phyloP scores from a whole-genome alignment of 768 basidiomycete species.

The Tylopilus balloui region DNA sequence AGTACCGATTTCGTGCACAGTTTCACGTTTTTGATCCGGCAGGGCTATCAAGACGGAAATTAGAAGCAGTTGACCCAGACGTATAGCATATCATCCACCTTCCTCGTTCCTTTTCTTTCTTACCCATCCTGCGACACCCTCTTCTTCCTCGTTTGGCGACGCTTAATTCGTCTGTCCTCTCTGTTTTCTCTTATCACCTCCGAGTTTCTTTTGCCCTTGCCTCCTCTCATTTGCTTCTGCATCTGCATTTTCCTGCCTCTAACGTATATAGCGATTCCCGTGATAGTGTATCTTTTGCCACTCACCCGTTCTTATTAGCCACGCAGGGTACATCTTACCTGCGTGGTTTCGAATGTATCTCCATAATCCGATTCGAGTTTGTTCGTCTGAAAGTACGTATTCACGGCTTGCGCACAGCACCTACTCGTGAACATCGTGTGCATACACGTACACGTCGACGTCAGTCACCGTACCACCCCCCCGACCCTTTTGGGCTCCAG shows the following conservation, averaged over 20 bases:
- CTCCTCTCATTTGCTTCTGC: not conserved
- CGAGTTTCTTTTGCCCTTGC: not conserved
- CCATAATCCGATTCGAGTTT: too few species aligned
- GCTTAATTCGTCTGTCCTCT: not conserved
- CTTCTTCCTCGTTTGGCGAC: not conserved
- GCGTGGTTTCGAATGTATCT: not conserved
- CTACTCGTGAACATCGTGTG: too few species aligned
- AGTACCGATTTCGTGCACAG: conserved; percentile 6
- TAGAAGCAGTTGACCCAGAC: conserved; percentile 4
- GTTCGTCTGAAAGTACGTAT: too few species aligned
- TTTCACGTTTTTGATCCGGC: conserved; percentile 1
- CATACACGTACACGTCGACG: too few species aligned
- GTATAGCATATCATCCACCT: conserved; percentile 16
- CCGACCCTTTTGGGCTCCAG: not conserved
- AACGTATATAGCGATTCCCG: conserved; percentile 10
- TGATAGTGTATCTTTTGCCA: conserved; percentile 19
- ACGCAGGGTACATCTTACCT: not conserved
- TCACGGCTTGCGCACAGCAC: not conserved
- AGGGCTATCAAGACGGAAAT: conserved; percentile 1
- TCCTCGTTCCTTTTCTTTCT: not conserved
- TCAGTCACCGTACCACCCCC: too few species aligned
- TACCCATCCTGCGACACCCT: conserved; percentile 12
- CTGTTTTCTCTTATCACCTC: not conserved
- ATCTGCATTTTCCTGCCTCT: not conserved
- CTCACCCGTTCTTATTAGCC: not conserved